Evolutionary conservation across 2,329 filamentous ascomycete genomes (phyloP).

Genomic region (Pseudonectria buxi): DNA sequence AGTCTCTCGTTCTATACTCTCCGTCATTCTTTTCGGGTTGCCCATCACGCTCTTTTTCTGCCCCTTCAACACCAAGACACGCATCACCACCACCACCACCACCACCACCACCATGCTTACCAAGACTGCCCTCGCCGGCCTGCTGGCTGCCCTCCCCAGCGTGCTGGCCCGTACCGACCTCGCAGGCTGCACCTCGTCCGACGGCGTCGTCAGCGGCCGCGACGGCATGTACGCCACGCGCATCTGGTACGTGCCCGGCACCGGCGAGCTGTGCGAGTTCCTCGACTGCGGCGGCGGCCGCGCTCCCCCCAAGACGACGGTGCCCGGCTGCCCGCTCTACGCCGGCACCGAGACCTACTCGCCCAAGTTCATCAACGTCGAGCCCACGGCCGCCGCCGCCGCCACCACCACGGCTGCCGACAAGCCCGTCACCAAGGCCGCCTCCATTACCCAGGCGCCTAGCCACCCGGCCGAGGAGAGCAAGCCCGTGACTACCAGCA

Average conservation of each 20-base stretch:
- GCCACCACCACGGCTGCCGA: conserved; percentile 7
- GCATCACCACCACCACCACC: too few relatives aligned
- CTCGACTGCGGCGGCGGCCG: conserved; percentile 63
- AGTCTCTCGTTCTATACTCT: too few relatives aligned
- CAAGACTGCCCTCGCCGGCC: conserved; percentile 19
- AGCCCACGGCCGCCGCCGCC: conserved; percentile 17
- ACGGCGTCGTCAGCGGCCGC: conserved; percentile 22
- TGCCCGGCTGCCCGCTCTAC: conserved; percentile 54
- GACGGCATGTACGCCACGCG: conserved; percentile 36
- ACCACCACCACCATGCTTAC: conserved; percentile 16
- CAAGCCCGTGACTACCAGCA: not conserved
- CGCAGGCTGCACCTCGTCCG: conserved; percentile 37
- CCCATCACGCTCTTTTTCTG: too few relatives aligned
- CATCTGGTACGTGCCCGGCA: conserved; percentile 56
- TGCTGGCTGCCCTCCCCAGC: conserved; percentile 23
- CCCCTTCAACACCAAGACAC: too few relatives aligned
- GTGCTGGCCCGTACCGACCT: conserved; percentile 39
- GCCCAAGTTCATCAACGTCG: conserved; percentile 39
- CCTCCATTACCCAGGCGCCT: not conserved
- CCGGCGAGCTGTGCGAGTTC: conserved; percentile 56
- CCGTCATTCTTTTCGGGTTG: too few relatives aligned
- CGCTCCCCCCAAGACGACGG: conserved; percentile 55
- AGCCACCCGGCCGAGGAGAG: too few relatives aligned
- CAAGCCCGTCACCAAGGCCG: conserved; percentile 4
- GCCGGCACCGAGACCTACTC: conserved; percentile 48